Evolutionary conservation across 306 rosid species (phyloP).

Genomic region (apple (Malus domestica)): ASM211411v1 NC_041803.1:89501-90000

Average conservation of each 20-base stretch:
- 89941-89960: background rate
- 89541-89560: slow-evolving; percentile 73
- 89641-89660: background rate
- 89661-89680: background rate
- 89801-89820: slow-evolving; percentile 11
- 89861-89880: background rate
- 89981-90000: background rate
- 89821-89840: background rate
- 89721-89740: slow-evolving; percentile 64
- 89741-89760: slow-evolving; percentile 94
- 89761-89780: slow-evolving; percentile 95
- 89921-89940: background rate
- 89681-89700: background rate
- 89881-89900: background rate
- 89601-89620: slow-evolving; percentile 95
- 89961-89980: background rate
- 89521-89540: background rate
- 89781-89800: slow-evolving; percentile 57
- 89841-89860: background rate
- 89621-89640: slow-evolving; percentile 8
- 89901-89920: background rate
- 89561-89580: slow-evolving; percentile 97
- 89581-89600: slow-evolving; percentile 99
- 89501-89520: background rate
- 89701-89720: background rate